phyloP scores from a whole-genome alignment of 148 eudicot genomes.

The Fagopyrum tataricum region DNA sequence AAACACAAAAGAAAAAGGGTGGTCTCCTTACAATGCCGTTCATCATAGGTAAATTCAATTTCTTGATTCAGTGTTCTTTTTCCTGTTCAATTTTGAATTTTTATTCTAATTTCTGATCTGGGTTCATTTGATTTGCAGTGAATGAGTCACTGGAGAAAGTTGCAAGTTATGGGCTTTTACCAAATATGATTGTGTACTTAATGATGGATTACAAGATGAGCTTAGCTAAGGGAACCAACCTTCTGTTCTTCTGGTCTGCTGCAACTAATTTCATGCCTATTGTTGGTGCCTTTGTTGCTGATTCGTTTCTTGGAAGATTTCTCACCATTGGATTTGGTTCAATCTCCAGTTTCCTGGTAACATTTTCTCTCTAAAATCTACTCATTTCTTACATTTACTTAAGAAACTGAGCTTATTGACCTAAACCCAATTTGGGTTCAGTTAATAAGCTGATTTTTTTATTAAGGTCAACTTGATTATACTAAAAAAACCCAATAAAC shows the following conservation, averaged over 20 bases:
- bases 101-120: background rate
- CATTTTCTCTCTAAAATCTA: background rate
- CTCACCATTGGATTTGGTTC: conserved; percentile 70
- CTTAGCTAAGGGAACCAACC: conserved; percentile 39
- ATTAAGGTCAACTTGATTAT: too few relatives aligned
- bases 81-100: background rate
- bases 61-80: background rate
- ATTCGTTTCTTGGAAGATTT: conserved; percentile 69
- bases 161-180: conserved; percentile 70
- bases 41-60: conserved; percentile 54
- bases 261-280: conserved; percentile 69
- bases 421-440: too few relatives aligned
- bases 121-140: conserved; percentile 22
- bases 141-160: conserved; percentile 87
- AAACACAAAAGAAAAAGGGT: conserved; percentile 39
- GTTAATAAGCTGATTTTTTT: too few relatives aligned
- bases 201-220: conserved; percentile 63
- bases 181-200: conserved; percentile 75
- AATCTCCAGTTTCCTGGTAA: conserved; percentile 58
- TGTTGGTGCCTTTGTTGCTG: conserved; percentile 72
- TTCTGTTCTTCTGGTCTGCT: conserved; percentile 57
- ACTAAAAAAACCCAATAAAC: too few relatives aligned
- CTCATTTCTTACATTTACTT: background rate
- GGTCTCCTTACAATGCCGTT: conserved; percentile 88
- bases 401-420: background rate